Evolutionary conservation across 192 early-diverging fungal genomes (phyloP), one percentile per base, ranked within the genome.

Genomic region (Backusella luteola): DNA sequence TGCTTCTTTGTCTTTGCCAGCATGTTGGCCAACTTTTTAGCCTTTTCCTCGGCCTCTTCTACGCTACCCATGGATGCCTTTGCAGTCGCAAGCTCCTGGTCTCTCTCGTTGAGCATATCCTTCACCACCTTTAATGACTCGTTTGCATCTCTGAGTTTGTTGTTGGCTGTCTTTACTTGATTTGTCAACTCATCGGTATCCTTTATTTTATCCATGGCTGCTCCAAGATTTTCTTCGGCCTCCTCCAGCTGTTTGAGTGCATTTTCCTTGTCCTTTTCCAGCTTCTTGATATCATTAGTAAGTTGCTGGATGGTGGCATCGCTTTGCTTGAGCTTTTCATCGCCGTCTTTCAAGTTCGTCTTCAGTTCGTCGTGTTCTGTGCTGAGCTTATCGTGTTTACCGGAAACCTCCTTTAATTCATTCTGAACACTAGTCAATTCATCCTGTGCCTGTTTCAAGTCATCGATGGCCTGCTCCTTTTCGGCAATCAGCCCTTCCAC

Each of bases 1-100:
- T 87, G 86, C 73, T 87, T 86, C 63, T 87, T 82, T 0, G 85
- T 85, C 34, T 83, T 87, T 71, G 84, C 83, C 19, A 86, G 73
- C 26, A 87, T 35, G 0, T 73, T 73, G 46, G 81, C 78, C 29
- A 80, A 81, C 49, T 86, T 86, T 59, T 87, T 86, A 21, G 76
- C 66, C 69, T 87, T 87, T 23, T 87, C 87, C 15, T 89, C 83
- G 1, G 84, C 80, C 21, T 87, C 87, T 17, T 49, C 23, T 19
- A 71, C 19, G 17, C 17, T 44, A 17, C 29, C 70, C 11, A 71
- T 34, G 1, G 72, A 69, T 67, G 79, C 79, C 6, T 59, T 36
- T 21, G 34, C 74, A 66, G n/a, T 39, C 3, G 38, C 63, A 14
- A 79, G 74, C 11, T 81, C 76, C 34, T 67, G 46, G n/a, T 89